Base-by-base conservation (phyloP, 805 yeast species). In the Metschnikowia kofuensis region DNA sequence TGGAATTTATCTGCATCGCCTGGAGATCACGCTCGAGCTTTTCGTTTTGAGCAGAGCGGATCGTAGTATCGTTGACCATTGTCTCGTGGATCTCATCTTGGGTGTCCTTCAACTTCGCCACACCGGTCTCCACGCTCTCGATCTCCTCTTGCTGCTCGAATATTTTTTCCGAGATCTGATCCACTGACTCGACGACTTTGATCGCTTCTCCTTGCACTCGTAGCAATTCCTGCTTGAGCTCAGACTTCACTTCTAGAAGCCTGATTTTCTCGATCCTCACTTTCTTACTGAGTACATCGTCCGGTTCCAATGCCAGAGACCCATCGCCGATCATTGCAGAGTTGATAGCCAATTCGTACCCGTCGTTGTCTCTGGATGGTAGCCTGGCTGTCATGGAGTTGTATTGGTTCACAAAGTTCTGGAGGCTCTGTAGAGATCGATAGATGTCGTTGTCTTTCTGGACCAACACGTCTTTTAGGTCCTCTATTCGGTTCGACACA, bases 11-110 rank as follows among this genome's bases (percentile, higher is more conserved):
- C 49, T 77, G 75, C 62, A 79, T 70, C 11, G 70, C 57, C 43
- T 77, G 77, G 42, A 85, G 64, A 49, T 83, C 86, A 35, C 79
- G 72, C 53, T 83, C 87, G 46, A 82, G 64, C 59, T 78, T 77
- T 62, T 85, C 91, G 44, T 83, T 76, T 60, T 85, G 86, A n/a
- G 83, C 77, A 45, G 79, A 77, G 49, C 81, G 78, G 36, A 79
- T 67, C 35, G 77, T 70, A 28, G 77, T 67, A 53, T 82, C 82
- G 55, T 79, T 69, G 39, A 74, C 68, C 80, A 78, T 75, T 39
- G 77, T 70, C 54, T 79, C 83, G 56, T 76, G 77, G 10, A 80
- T 66, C 45, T 79, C 81, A 41, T 84, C 87, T 51, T 78, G 80
- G 30, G 73, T 74, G 16, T 77, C 67, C 57, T 81, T 82, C 28